Evolutionary conservation across 257 asterid species (phyloP).

Genomic region (Mitragyna speciosa): DNA sequence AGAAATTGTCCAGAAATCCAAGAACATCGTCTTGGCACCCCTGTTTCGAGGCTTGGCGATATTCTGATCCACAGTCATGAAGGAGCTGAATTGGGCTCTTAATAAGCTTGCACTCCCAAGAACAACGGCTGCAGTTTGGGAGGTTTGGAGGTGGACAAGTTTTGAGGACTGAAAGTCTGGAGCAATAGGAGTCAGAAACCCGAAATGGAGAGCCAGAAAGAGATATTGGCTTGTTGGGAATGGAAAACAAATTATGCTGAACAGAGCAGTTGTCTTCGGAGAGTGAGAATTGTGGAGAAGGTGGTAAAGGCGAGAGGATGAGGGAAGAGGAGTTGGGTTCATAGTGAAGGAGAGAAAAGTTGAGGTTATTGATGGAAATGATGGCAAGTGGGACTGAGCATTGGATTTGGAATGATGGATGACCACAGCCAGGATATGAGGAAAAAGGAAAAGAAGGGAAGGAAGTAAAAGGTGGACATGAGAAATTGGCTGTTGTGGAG

Average conservation of each 20-base stretch:
- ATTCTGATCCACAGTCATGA: constrained; percentile 55
- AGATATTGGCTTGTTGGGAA: constrained; percentile 54
- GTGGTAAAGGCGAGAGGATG: constrained; percentile 45
- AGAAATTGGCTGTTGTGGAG: constrained; percentile 11
- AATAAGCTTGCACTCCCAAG: constrained; percentile 70
- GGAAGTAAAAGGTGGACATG: constrained; percentile 73
- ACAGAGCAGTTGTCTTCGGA: constrained; percentile 48
- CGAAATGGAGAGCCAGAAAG: constrained; percentile 69
- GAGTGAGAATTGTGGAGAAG: constrained; percentile 10
- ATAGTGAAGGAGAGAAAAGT: constrained; percentile 58
- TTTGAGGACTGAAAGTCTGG: constrained; percentile 64
- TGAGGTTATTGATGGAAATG: constrained; percentile 52
- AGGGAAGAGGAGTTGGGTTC: constrained; percentile 59
- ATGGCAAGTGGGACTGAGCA: constrained; percentile 56
- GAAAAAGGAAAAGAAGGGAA: constrained; percentile 83
- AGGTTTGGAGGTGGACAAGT: constrained; percentile 65
- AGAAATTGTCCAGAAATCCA: constrained; percentile 60
- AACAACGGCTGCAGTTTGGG: constrained; percentile 71
- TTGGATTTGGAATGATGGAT: constrained; percentile 78
- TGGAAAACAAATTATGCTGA: constrained; percentile 25
- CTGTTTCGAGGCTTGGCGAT: constrained; percentile 54
- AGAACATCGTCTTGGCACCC: constrained; percentile 77
- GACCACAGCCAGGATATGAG: constrained; percentile 79
- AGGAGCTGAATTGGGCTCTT: constrained; percentile 59
- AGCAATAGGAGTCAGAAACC: constrained; percentile 76